Conservation (phyloP, 2,329 filamentous ascomycete genomes). For the Coniochaeta prunicola region DNA sequence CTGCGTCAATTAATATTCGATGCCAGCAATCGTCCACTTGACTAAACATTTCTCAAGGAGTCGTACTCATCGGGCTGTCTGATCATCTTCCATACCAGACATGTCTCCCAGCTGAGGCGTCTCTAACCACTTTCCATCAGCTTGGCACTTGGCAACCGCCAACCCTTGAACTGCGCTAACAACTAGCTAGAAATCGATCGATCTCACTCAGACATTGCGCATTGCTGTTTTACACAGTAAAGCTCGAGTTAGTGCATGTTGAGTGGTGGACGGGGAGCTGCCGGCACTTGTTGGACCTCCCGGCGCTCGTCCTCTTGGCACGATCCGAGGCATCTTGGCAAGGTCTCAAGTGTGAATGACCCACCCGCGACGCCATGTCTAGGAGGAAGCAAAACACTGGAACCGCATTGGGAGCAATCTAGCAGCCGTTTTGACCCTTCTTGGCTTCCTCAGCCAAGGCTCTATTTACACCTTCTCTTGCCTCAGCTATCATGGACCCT, state of each 20-base stretch:
- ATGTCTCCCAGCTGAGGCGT: background rate
- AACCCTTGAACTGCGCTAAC: background rate
- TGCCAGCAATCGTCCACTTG: background rate
- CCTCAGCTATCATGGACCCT: conserved; percentile 5
- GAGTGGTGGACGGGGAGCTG: background rate
- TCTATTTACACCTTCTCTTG: conserved; percentile 2
- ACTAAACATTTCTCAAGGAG: background rate
- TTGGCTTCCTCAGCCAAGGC: conserved; percentile 10
- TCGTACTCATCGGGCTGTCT: background rate
- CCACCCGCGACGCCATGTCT: conserved; percentile 14
- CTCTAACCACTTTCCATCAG: background rate
- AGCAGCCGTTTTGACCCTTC: conserved; percentile 21
- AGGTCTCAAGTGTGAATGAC: conserved; percentile 27
- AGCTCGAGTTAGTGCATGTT: background rate
- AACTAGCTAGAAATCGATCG: background rate
- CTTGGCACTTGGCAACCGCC: background rate
- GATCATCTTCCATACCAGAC: background rate
- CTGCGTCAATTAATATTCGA: background rate
- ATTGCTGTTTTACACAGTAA: background rate
- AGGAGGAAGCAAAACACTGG: conserved; percentile 8
- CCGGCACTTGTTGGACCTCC: background rate
- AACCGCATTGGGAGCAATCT: conserved; percentile 10
- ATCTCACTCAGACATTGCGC: background rate
- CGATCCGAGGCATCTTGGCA: conserved; percentile 22
- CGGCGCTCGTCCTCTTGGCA: conserved; percentile 6